Percentiles rank a stretch among this genome's conserved stretches.
Conservation (phyloP, 768 basidiomycete species). For the Pleurotus djamor region DNA sequence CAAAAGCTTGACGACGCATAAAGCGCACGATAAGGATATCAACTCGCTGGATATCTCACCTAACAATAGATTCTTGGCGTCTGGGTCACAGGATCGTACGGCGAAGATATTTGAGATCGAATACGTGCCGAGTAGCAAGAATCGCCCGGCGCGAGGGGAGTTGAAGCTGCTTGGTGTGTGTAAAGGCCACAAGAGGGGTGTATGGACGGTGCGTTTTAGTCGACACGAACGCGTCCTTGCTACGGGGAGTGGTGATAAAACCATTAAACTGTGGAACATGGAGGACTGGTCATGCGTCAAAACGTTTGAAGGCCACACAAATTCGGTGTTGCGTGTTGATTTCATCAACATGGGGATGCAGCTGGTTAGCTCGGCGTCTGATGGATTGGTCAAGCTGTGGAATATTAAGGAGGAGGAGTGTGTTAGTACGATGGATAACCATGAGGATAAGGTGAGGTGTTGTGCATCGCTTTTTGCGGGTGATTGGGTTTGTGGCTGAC, state of each 20-base stretch:
- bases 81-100: slow-evolving; percentile 94
- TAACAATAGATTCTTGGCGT: slow-evolving; percentile 84
- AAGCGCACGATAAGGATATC: slow-evolving; percentile 98
- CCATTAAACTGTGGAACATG: slow-evolving; percentile 90
- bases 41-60: slow-evolving; percentile 93
- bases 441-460: slow-evolving; percentile 86
- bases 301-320: slow-evolving; percentile 98
- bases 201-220: slow-evolving; percentile 93
- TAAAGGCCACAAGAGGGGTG: slow-evolving; percentile 95
- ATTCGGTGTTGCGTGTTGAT: slow-evolving; percentile 92
- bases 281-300: slow-evolving; percentile 92
- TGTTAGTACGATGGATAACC: slow-evolving; percentile 87
- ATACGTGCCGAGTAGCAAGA: slow-evolving; percentile 39
- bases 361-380: slow-evolving; percentile 87
- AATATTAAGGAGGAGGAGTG: slow-evolving; percentile 88
- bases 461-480: slow-evolving; percentile 3
- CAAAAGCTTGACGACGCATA: slow-evolving; percentile 79
- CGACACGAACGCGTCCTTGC: slow-evolving; percentile 81
- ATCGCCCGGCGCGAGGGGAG: slow-evolving; percentile 56
- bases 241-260: slow-evolving; percentile 94
- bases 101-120: slow-evolving; percentile 86
- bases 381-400: slow-evolving; percentile 97
- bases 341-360: slow-evolving; percentile 84
- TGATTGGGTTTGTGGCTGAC: slow-evolving; percentile 3
- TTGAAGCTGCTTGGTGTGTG: slow-evolving; percentile 81